A percentile compares a stretch with the other conserved stretches of the same genome.
Conservation (phyloP, 768 basidiomycete species). For the Auricularia cornea region DNA sequence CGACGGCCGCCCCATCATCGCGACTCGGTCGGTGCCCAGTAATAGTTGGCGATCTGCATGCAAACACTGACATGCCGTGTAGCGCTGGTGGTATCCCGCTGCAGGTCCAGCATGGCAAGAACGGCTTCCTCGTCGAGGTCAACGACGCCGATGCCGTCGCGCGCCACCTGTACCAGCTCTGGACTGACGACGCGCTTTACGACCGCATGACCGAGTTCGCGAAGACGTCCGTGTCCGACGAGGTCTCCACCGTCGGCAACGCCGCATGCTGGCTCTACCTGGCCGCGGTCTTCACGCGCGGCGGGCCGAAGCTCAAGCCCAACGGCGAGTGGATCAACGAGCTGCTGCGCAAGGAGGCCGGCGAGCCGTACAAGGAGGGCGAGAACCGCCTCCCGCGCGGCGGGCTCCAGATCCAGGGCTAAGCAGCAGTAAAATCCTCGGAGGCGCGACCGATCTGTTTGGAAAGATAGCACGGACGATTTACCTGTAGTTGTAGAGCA, state of each 20-base stretch:
- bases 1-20: constrained; percentile 80
- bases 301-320: constrained; percentile 70
- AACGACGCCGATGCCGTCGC: constrained; percentile 74
- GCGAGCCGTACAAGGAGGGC: constrained; percentile 53
- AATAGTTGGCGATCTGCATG: too few species aligned
- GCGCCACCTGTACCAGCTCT: constrained; percentile 64
- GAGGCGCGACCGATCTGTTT: neutral
- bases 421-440: too few species aligned
- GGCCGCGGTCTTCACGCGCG: constrained; percentile 66
- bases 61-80: too few species aligned
- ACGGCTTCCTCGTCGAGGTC: constrained; percentile 73
- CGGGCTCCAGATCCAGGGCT: constrained; percentile 22
- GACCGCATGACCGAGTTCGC: constrained; percentile 48
- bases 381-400: constrained; percentile 69
- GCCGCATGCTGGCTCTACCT: constrained; percentile 58
- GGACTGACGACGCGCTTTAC: constrained; percentile 62
- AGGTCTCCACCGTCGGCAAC: constrained; percentile 79
- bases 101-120: constrained; percentile 81
- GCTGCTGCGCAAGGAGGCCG: constrained; percentile 65
- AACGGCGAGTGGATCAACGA: constrained; percentile 83
- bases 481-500: neutral
- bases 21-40: constrained; percentile 38
- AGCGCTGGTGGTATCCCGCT: constrained; percentile 89
- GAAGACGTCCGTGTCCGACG: constrained; percentile 70
- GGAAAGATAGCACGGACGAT: too few species aligned